These are phyloP conservation scores for Climacium dendroides DNA, from an alignment of 225 moss, liverwort and hornwort genomes.

Conservation along the genomic window DNA sequence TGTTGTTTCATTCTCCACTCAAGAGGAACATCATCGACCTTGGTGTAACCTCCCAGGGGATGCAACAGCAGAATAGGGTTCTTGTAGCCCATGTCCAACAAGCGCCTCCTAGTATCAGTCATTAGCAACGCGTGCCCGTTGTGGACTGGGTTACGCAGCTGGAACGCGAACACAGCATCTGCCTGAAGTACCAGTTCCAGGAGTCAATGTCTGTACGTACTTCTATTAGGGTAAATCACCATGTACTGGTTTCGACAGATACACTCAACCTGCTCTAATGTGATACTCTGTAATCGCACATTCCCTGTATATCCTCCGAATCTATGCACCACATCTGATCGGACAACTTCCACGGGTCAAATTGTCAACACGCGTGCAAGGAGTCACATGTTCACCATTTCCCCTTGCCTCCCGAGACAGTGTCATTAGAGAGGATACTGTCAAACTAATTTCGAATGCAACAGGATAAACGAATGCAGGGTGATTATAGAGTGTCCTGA, in stretches of 20 bases:
- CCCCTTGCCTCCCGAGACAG: background rate
- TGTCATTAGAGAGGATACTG: background rate
- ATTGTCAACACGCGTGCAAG: background rate
- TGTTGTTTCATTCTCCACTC: conserved; percentile 99
- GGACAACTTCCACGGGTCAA: background rate
- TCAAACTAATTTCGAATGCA: background rate
- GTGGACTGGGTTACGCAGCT: conserved; percentile 95
- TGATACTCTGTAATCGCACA: background rate
- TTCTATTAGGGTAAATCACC: background rate
- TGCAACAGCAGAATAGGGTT: conserved; percentile 84
- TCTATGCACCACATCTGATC: background rate
- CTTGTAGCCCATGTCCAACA: conserved; percentile 90
- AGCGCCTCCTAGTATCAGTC: conserved; percentile 83
- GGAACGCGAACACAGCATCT: conserved; percentile 97
- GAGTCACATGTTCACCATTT: background rate
- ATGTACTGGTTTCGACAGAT: background rate
- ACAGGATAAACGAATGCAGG: background rate
- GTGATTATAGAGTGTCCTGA: background rate
- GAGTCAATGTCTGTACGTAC: background rate
- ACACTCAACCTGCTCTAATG: background rate
- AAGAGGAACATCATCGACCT: conserved; percentile 87
- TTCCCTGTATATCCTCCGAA: background rate
- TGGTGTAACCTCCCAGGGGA: conserved; percentile 85
- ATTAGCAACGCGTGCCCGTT: conserved; percentile 96
- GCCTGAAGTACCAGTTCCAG: conserved; percentile 20